Evolutionary conservation across 1,139 yeast species (phyloP), one percentile per base, ranked within the genome.

Genomic region (Pichia sp.): DNA sequence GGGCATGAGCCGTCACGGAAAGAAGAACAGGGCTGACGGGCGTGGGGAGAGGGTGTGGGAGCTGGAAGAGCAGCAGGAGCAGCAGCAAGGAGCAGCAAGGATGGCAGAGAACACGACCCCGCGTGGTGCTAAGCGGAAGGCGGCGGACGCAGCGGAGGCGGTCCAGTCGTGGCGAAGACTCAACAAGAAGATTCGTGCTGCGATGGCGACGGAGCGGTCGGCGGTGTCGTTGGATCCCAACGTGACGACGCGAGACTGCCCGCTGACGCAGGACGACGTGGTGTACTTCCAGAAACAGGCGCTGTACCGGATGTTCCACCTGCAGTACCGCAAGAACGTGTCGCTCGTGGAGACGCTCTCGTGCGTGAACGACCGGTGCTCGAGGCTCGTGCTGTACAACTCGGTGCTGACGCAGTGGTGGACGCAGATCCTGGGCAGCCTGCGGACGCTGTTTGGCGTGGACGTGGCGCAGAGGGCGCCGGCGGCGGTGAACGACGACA

Each of bases 231-330:
- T 81, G 46, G 80, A 81, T 53, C 11, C 34, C 5, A 43, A 47
- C 29, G 67, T 81, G 40, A 75, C 79, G 51, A 80, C 78, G 48
- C 77, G 73, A 23, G 96, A 93, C 11, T 54, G 47, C 29, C 68
- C 67, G 23, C 93, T 96, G 1, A 71, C 90, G 47, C 87, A 95
- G 2, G 90, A 86, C 62, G 83, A 78, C 49, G 97, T 90, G 63
- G 89, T 89, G 16, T 82, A 81, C 64, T 93, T 89, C 70, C 93
- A 90, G 64, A 92, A 92, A 65, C 97, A 93, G 67, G 98, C 98
- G 43, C 82, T 93, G 36, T 89, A 85, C 77, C 77, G 99, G 58
- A 86, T 87, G 63, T 77, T 93, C 81, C 79, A 78, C 54, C 73
- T 75, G 26, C 88, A 87, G 65, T 81, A 81, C 64, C 73, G 77